Percentiles rank a stretch among this genome's conserved stretches.
These are phyloP conservation scores for Talaromyces sp. DNA, from an alignment of 2,329 filamentous ascomycete genomes.

Conservation along the genomic window DNA sequence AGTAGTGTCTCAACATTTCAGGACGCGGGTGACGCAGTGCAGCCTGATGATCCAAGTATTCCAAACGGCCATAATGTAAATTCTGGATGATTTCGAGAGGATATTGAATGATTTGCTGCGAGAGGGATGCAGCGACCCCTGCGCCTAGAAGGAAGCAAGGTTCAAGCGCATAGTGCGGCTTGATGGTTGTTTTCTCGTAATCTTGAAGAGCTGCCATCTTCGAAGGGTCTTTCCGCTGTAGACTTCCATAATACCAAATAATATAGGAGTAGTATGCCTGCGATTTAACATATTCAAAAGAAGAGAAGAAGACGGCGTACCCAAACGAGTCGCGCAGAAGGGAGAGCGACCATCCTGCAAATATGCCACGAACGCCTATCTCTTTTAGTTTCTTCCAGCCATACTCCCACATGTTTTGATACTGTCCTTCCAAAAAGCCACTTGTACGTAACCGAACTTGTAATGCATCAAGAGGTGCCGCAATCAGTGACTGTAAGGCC, in stretches of 20 bases:
- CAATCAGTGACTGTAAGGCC: conserved; percentile 55
- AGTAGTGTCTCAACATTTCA: conserved; percentile 51
- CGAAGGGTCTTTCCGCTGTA: conserved; percentile 21
- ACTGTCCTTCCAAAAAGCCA: conserved; percentile 55
- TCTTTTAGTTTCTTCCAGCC: conserved; percentile 52
- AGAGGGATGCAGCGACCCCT: conserved; percentile 54
- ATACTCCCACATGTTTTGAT: conserved; percentile 62
- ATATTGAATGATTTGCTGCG: conserved; percentile 55
- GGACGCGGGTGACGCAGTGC: conserved; percentile 38
- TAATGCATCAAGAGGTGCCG: conserved; percentile 59
- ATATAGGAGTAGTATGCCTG: conserved; percentile 59
- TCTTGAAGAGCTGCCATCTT: conserved; percentile 3
- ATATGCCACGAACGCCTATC: conserved; percentile 57
- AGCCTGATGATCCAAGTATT: conserved; percentile 53
- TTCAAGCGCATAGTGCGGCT: conserved; percentile 59
- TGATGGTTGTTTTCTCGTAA: conserved; percentile 39
- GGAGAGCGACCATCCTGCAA: conserved; percentile 58
- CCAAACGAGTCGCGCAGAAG: conserved; percentile 58
- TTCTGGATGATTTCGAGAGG: conserved; percentile 56
- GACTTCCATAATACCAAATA: conserved; percentile 52
- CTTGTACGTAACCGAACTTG: conserved; percentile 57
- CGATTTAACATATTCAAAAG: conserved; percentile 60
- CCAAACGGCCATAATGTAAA: conserved; percentile 55
- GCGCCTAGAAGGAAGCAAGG: conserved; percentile 57
- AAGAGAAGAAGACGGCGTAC: conserved; percentile 57